phyloP scores from a whole-genome alignment of 306 rosid genomes.

The Oemleria cerasiformis region DNA sequence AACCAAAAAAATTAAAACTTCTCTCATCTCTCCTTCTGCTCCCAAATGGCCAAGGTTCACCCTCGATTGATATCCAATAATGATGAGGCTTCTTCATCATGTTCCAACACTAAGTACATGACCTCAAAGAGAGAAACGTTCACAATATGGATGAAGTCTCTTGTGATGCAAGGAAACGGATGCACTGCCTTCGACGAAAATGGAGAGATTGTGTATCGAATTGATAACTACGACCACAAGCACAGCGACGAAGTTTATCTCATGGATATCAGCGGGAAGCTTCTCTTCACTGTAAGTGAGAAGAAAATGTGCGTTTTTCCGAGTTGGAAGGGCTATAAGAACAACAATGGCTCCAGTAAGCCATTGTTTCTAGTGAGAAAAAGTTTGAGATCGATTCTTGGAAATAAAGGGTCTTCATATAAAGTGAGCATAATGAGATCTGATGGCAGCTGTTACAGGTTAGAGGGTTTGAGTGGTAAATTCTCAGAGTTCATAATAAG shows the following conservation, averaged over 20 bases:
- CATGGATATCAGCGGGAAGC: slow-evolving; percentile 42
- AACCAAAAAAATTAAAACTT: neutral
- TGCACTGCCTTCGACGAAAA: slow-evolving; percentile 35
- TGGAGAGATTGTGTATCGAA: slow-evolving; percentile 37
- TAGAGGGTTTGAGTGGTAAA: slow-evolving; percentile 29
- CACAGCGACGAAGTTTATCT: slow-evolving; percentile 34
- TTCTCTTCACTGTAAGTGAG: slow-evolving; percentile 32
- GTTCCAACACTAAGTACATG: neutral
- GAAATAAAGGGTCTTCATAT: slow-evolving; percentile 11
- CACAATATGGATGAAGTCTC: slow-evolving; percentile 52
- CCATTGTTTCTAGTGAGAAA: slow-evolving; percentile 32
- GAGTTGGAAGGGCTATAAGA: slow-evolving; percentile 25
- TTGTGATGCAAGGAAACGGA: slow-evolving; percentile 41
- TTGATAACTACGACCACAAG: slow-evolving; percentile 38
- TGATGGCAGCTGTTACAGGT: slow-evolving; percentile 18
- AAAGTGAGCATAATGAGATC: slow-evolving; percentile 13
- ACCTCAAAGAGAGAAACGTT: slow-evolving; percentile 31
- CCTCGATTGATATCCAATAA: neutral
- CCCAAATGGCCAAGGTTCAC: slow-evolving; percentile 29
- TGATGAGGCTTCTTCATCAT: neutral
- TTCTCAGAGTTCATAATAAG: slow-evolving; percentile 23
- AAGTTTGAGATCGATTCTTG: neutral
- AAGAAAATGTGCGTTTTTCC: slow-evolving; percentile 22
- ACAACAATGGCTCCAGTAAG: neutral
- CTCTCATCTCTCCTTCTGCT: neutral